Conservation (phyloP, 805 yeast species). For the Blastobotrys americana region DNA sequence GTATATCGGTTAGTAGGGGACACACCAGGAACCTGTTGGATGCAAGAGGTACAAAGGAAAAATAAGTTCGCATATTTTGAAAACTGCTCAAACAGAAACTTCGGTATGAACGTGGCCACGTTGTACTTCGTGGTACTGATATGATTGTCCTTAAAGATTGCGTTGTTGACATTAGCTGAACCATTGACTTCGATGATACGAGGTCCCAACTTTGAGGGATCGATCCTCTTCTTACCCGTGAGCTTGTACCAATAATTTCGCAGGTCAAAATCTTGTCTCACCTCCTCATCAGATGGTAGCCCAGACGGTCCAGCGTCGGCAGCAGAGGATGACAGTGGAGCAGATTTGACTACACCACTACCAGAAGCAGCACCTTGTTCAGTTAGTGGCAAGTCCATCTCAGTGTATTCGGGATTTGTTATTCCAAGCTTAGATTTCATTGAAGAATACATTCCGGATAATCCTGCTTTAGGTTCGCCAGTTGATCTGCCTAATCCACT, state of each 20-base stretch:
- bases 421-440: constrained; percentile 24
- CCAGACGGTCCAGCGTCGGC: constrained; percentile 5
- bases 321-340: constrained; percentile 2
- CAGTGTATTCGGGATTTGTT: constrained; percentile 21
- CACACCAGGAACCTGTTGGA: constrained; percentile 95
- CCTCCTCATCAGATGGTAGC: constrained; percentile 10
- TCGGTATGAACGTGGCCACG: constrained; percentile 85
- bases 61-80: constrained; percentile 94
- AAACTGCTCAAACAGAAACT: constrained; percentile 92
- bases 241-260: constrained; percentile 28
- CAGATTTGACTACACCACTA: neutral
- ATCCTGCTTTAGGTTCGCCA: constrained; percentile 8
- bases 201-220: constrained; percentile 39
- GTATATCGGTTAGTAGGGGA: constrained; percentile 95
- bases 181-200: constrained; percentile 66
- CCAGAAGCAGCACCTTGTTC: constrained; percentile 12
- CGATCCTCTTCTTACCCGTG: constrained; percentile 23
- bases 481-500: neutral
- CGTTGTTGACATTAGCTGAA: constrained; percentile 41
- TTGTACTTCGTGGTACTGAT: constrained; percentile 95
- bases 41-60: constrained; percentile 82
- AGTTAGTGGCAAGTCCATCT: constrained; percentile 28
- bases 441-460: constrained; percentile 21
- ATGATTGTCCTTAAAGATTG: constrained; percentile 67
- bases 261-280: constrained; percentile 29